phyloP scores from a whole-genome alignment of 208 protist genomes.

The Crithidia fasciculata region DNA sequence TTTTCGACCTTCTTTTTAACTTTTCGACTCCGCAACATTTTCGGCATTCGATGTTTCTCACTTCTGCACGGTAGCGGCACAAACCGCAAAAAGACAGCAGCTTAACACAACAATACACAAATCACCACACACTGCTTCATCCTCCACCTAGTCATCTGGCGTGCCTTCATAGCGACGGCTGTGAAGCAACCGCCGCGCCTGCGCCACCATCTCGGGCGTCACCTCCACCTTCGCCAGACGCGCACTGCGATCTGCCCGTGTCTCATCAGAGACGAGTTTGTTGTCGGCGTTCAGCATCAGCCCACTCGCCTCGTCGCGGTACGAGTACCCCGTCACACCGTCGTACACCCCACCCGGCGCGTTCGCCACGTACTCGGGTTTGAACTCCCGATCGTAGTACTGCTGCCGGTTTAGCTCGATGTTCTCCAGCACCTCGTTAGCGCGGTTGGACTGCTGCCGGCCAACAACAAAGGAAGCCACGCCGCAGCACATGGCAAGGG shows the following conservation, averaged over 20 bases:
- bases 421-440: slow-evolving; percentile 86
- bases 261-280: slow-evolving; percentile 47
- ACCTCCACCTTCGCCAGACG: slow-evolving; percentile 50
- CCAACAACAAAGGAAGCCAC: slow-evolving; percentile 48
- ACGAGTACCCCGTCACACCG: slow-evolving; percentile 65
- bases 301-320: slow-evolving; percentile 66
- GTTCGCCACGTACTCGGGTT: slow-evolving; percentile 65
- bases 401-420: slow-evolving; percentile 84
- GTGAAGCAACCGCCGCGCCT: slow-evolving; percentile 56
- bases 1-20: neutral
- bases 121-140: no score
- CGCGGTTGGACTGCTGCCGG: slow-evolving; percentile 55
- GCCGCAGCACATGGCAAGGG: slow-evolving; percentile 53
- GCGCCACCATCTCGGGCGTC: slow-evolving; percentile 71
- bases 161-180: slow-evolving; percentile 52
- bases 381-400: slow-evolving; percentile 79
- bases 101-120: no score
- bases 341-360: slow-evolving; percentile 77
- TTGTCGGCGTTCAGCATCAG: slow-evolving; percentile 76
- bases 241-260: slow-evolving; percentile 40
- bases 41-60: no score
- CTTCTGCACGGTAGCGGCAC: no score
- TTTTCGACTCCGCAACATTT: neutral
- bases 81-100: no score
- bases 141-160: slow-evolving; percentile 2